Base-by-base conservation (phyloP, 805 yeast genomes). In the Candida endomychidarum region DNA sequence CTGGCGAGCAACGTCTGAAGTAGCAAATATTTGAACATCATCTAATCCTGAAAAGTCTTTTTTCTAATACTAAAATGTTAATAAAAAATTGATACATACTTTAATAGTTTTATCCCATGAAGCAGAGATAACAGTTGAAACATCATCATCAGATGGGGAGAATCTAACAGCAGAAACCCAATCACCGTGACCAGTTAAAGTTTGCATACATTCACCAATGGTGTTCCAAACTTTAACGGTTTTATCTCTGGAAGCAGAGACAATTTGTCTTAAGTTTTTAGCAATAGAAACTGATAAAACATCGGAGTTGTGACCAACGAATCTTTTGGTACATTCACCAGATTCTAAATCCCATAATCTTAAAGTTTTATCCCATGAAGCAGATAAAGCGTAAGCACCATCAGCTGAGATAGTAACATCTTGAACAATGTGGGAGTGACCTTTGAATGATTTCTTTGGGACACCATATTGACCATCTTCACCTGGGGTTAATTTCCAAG, bases 171-270 rank as follows among this genome's bases (percentile, higher is more conserved):
- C 80, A 53, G 96, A 86, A 63, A 91, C 96, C 99, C 99, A 93
- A 87, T 93, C 99, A 70, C 80, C 67, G 95, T 93, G 99, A 63
- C 95, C 93, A 65, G 81, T 74, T 75, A 90, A 81, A 64, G 96
- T 87, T 76, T 84, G 83, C 80, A 86, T 81, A 81, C 96, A 89
- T 70, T 86, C 86, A 79, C 98, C 99, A 66, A 88, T 77, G 75
- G 95, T 86, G 84, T 93, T 91, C 99, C 99, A 93, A 77, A 93
- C 88, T 82, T 88, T 90, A 73, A 93, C 89, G 72, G 98, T 86
- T 83, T 87, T 87, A 76, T 93, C 99, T 77, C 99, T 90, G 59
- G 98, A 90, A 74, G 96, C 96, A 71, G 98, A 90, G 54, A 90
- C 96, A 65, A 93, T 88, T 77, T 88, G 95, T 80, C 96, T 86